Evolutionary conservation across 352 stramenopile species (phyloP).

Genomic region (Globisporangium splendens): DNA sequence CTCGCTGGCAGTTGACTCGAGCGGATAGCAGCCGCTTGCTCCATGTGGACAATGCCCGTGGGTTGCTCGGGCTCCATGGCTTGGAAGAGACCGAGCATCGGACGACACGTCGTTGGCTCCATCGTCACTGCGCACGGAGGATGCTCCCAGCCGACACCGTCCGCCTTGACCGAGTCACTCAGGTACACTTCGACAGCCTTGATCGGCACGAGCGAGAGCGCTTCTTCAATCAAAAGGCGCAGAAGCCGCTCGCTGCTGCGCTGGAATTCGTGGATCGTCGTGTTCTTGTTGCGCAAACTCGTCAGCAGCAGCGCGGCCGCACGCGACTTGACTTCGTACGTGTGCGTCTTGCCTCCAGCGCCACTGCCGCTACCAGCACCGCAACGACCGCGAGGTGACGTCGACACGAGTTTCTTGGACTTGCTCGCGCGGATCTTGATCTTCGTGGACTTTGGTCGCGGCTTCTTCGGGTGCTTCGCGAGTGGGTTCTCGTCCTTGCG

Average conservation of each 20-base stretch:
- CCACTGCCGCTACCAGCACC: not conserved
- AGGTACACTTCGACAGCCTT: constrained; percentile 29
- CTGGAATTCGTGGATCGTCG: constrained; percentile 30
- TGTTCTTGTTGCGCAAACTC: constrained; percentile 31
- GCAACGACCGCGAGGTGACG: not conserved
- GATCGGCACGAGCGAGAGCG: constrained; percentile 31
- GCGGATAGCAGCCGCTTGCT: constrained; percentile 12
- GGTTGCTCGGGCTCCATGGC: constrained; percentile 21
- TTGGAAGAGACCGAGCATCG: constrained; percentile 26
- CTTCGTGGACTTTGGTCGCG: constrained; percentile 16
- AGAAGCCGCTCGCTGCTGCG: constrained; percentile 39
- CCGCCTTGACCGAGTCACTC: constrained; percentile 21
- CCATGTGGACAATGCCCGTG: constrained; percentile 9
- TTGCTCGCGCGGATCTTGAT: constrained; percentile 10
- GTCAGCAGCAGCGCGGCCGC: constrained; percentile 40
- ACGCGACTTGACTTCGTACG: constrained; percentile 40
- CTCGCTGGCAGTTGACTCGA: constrained; percentile 14
- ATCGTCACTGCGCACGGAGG: constrained; percentile 29
- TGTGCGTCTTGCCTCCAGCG: constrained; percentile 12
- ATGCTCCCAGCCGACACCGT: constrained; percentile 31
- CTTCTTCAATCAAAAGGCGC: constrained; percentile 56
- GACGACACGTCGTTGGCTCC: constrained; percentile 8
- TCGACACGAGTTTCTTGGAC: not conserved
- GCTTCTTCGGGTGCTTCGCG: constrained; percentile 55
- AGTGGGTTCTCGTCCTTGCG: constrained; percentile 45